Base-by-base conservation (phyloP, 768 basidiomycete species). In the Boletus coccyginus region DNA sequence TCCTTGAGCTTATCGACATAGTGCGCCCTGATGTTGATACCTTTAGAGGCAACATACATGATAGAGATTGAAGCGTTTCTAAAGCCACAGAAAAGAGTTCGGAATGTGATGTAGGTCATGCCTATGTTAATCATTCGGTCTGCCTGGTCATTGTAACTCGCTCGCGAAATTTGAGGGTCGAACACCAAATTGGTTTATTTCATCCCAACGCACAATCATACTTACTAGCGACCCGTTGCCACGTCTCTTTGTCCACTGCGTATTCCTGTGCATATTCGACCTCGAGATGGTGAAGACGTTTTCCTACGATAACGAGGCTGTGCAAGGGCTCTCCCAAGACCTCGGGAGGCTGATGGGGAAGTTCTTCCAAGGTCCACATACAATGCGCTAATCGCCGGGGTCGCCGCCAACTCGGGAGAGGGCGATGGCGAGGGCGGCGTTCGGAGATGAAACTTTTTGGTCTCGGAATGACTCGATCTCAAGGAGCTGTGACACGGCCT, bases 261-360 rank as follows among this genome's bases (percentile, higher is more conserved):
- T 83, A 98, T 41, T 77, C 78, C 56, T 85, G 81, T 0, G 91
- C 92, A 71, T 90, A 99, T 62, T 95, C 92, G 12, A 91, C 82
- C 72, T 98, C 97, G 12, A 98, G 79, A 53, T 92, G 91, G 68
- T 99, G 97, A 47, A 98, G 73, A 55, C 92, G 77, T 72, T 84
- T 90, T 2, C 97, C 96, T 14, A 98, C 90, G 52, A 98, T 88
- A 17, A 99, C 85, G 36, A 98, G 76, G 66, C 88, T 90, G 68
- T 99, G 97, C 56, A 99, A 72, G 1, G 97, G 97, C 24, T 87
- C 77, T 1, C 97, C 97, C 63, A 86, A 98, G 7, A 75, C 75
- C 9, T 86, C 85, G 42, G 81, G 73, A 0, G 87, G 80, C 39
- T 87, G 81, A 31, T 70, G 66, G 2, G 81, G 69, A 12, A 98